Conservation (phyloP, 108 stramenopile genomes). For the Stephanodiscus minutulus region DNA sequence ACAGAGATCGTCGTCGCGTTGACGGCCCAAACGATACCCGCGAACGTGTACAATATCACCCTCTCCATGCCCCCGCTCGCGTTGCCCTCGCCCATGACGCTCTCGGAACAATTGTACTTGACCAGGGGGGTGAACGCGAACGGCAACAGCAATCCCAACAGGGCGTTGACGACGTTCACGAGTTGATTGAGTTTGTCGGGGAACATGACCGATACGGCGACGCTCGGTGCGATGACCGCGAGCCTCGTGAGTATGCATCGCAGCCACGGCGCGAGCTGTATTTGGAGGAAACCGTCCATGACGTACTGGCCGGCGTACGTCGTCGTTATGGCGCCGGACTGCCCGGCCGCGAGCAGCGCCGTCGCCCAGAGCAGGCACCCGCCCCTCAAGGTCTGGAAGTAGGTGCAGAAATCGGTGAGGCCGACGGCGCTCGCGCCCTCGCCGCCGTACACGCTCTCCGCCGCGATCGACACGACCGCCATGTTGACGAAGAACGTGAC, state of each 20-base stretch:
- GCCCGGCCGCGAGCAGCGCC: constrained; percentile 84
- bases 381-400: constrained; percentile 54
- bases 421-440: constrained; percentile 46
- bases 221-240: constrained; percentile 76
- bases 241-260: constrained; percentile 74
- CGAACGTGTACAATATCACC: constrained; percentile 48
- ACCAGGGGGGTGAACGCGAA: constrained; percentile 84
- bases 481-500: constrained; percentile 84
- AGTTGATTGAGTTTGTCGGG: constrained; percentile 64
- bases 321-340: constrained; percentile 79
- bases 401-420: constrained; percentile 64
- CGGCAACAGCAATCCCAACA: constrained; percentile 73
- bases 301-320: constrained; percentile 89
- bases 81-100: constrained; percentile 66
- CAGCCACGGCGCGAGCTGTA: constrained; percentile 60
- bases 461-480: constrained; percentile 82
- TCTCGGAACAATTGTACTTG: constrained; percentile 59
- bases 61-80: constrained; percentile 49
- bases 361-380: constrained; percentile 82
- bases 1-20: constrained; percentile 58
- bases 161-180: constrained; percentile 78
- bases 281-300: constrained; percentile 84
- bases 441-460: constrained; percentile 69
- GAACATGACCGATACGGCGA: constrained; percentile 69
- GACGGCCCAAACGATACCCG: constrained; percentile 54